A percentile compares a stretch with the other conserved stretches of the same genome.
Conservation (phyloP, 176 grass and related monocot genomes). For the Avena eriantha region DNA sequence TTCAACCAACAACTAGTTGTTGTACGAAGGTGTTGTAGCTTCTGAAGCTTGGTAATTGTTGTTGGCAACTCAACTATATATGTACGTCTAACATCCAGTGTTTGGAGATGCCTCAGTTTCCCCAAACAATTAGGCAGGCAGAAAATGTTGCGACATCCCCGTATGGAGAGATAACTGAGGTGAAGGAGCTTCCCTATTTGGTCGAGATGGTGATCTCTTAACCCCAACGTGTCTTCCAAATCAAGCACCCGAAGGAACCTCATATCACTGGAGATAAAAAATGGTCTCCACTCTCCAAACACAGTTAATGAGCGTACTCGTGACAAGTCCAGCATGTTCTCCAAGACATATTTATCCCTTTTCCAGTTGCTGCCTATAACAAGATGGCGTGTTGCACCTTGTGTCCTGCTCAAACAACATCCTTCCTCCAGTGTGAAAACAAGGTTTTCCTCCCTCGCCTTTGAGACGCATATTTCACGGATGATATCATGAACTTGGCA, state of each 20-base stretch:
- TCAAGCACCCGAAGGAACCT: conserved; percentile 27
- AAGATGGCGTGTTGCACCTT: conserved; percentile 8
- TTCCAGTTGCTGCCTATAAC: background rate
- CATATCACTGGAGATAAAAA: background rate
- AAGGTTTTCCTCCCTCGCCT: too few relatives aligned
- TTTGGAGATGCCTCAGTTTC: conserved; percentile 1
- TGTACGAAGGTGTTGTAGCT: background rate
- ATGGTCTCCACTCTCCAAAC: conserved; percentile 10
- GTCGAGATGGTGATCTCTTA: background rate
- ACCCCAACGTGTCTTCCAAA: rapidly evolving
- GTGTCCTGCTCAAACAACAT: background rate
- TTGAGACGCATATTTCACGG: too few relatives aligned
- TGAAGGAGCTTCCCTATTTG: conserved; percentile 7
- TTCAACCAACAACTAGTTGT: too few relatives aligned
- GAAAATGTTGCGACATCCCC: rapidly evolving
- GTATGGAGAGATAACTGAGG: conserved; percentile 21
- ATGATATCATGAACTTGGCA: too few relatives aligned
- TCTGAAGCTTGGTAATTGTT: background rate
- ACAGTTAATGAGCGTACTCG: conserved; percentile 14
- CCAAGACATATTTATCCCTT: background rate
- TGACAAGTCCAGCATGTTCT: background rate
- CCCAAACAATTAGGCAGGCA: background rate
- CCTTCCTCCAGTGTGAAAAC: background rate
- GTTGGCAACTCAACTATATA: rapidly evolving
- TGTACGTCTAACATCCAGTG: background rate